These are phyloP conservation scores for barrel medic (Medicago truncatula) DNA, from an alignment of 306 rosid species.

Conservation along the genomic window DNA sequence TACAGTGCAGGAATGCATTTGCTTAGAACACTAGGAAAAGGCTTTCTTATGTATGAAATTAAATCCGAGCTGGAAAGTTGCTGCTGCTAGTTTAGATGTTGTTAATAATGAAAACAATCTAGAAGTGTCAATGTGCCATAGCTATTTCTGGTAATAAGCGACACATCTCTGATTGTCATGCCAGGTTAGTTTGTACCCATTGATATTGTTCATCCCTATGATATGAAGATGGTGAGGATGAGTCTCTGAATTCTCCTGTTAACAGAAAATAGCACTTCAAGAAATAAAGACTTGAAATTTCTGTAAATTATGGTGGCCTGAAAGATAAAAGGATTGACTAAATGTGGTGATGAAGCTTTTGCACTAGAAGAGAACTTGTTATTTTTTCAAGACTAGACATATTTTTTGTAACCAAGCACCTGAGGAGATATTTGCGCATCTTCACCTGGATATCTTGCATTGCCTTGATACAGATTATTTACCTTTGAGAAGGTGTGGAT, in stretches of 20 bases:
- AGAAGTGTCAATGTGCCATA: constrained; percentile 4
- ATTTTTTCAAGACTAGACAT: too few relatives aligned
- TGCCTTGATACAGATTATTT: too few relatives aligned
- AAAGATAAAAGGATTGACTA: background rate
- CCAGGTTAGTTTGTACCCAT: background rate
- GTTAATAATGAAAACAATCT: constrained; percentile 19
- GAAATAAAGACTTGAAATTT: background rate
- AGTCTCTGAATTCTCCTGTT: constrained; percentile 5
- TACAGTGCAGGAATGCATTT: background rate
- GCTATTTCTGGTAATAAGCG: background rate
- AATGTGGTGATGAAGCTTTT: background rate
- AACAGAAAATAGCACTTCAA: background rate
- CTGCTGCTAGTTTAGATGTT: background rate
- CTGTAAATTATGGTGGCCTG: background rate
- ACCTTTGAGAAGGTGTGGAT: too few relatives aligned
- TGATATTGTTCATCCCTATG: constrained; percentile 24
- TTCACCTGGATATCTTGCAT: too few relatives aligned
- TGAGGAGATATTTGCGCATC: too few relatives aligned
- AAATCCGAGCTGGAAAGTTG: background rate
- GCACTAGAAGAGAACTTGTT: too few relatives aligned
- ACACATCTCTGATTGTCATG: background rate
- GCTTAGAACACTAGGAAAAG: background rate
- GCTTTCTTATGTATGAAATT: background rate
- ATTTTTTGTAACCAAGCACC: too few relatives aligned
- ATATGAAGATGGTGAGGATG: constrained; percentile 9